Conservation (phyloP, 495 filamentous ascomycete species). For the Talaromyces trachyspermus region DNA sequence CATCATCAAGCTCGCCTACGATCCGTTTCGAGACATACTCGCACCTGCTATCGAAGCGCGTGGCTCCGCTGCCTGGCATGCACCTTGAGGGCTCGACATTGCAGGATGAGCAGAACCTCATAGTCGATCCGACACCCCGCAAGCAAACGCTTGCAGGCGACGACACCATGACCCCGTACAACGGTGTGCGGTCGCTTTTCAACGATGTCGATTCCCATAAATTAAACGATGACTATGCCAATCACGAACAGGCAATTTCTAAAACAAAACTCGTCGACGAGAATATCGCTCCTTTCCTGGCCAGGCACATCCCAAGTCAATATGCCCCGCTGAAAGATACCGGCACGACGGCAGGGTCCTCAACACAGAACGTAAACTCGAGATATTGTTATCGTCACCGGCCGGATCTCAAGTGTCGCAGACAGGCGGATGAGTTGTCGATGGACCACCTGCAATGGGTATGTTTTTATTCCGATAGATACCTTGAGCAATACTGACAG, state of each 20-base stretch:
- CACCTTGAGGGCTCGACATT: neutral
- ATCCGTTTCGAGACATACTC: no score
- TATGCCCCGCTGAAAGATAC: slow-evolving; percentile 58
- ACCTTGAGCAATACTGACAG: slow-evolving; percentile 11
- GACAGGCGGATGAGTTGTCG: slow-evolving; percentile 86
- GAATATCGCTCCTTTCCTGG: slow-evolving; percentile 72
- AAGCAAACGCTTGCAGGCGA: slow-evolving; percentile 7
- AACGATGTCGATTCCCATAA: neutral
- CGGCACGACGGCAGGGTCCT: slow-evolving; percentile 19
- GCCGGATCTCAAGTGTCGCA: slow-evolving; percentile 86
- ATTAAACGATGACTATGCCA: slow-evolving; percentile 1
- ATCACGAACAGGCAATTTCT: slow-evolving; percentile 8
- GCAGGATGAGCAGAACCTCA: neutral
- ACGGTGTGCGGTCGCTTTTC: slow-evolving; percentile 5
- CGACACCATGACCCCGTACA: slow-evolving; percentile 4
- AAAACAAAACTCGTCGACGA: slow-evolving; percentile 42
- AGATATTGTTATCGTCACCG: slow-evolving; percentile 94
- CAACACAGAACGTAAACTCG: slow-evolving; percentile 53
- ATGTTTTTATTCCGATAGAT: slow-evolving; percentile 22
- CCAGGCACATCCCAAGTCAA: slow-evolving; percentile 74
- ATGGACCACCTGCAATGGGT: slow-evolving; percentile 91
- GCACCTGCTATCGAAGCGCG: no score
- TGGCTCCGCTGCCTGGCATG: slow-evolving; percentile 2
- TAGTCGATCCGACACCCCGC: slow-evolving; percentile 1
- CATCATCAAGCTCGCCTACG: no score